Evolutionary conservation across 495 filamentous ascomycete species (phyloP).

Genomic region (Xylaria nigripes): DNA sequence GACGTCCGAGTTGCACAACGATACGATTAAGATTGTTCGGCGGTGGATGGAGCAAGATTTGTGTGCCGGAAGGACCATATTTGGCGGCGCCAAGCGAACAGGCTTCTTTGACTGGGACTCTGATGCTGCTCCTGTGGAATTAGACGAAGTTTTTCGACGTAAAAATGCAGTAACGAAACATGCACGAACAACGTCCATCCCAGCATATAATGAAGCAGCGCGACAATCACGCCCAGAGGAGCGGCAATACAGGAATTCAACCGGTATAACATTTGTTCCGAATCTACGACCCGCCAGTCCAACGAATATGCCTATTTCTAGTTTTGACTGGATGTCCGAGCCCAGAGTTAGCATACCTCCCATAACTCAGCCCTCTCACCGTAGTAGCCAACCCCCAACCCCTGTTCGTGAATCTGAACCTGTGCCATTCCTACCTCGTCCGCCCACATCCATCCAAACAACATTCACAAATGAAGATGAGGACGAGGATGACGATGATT

Average conservation of each 20-base stretch:
- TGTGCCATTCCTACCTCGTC: neutral
- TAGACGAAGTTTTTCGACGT: constrained; percentile 38
- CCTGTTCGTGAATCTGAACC: neutral
- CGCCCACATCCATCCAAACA: neutral
- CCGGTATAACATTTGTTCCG: constrained; percentile 1
- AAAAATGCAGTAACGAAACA: constrained; percentile 13
- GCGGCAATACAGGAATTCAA: constrained; percentile 9
- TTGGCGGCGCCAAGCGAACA: constrained; percentile 33
- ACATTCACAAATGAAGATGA: constrained; percentile 7
- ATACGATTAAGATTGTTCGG: constrained; percentile 47
- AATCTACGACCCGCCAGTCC: neutral
- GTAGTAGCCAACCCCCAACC: neutral
- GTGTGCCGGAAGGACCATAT: constrained; percentile 38
- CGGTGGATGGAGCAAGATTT: constrained; percentile 56
- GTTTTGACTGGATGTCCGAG: constrained; percentile 17
- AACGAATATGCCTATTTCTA: neutral
- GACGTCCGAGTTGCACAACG: constrained; percentile 41
- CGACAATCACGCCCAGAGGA: neutral
- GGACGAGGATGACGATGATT: constrained; percentile 41
- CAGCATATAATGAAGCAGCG: neutral
- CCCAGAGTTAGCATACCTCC: neutral
- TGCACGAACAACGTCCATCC: constrained; percentile 16
- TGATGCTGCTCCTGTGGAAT: constrained; percentile 36
- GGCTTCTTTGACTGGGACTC: constrained; percentile 50
- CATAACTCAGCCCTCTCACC: neutral